phyloP scores from a whole-genome alignment of 305 asterid genomes.

The Fraxinus sp. region DNA sequence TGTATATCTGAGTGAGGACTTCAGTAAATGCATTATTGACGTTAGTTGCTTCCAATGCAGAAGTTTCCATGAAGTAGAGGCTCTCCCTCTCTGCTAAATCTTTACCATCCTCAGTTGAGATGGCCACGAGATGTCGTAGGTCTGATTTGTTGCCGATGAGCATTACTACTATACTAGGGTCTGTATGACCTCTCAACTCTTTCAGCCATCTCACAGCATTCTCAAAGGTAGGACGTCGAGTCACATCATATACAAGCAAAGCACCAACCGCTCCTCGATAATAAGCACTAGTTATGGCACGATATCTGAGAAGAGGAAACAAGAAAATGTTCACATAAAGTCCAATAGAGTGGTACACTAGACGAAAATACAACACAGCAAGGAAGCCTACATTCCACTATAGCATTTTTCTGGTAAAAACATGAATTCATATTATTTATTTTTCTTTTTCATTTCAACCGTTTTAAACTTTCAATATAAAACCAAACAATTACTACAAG shows the following conservation, averaged over 20 bases:
- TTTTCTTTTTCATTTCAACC: not conserved
- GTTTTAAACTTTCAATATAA: not conserved
- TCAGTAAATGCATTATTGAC: constrained; percentile 69
- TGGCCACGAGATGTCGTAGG: constrained; percentile 76
- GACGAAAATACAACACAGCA: not conserved
- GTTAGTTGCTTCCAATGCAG: constrained; percentile 75
- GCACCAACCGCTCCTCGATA: constrained; percentile 91
- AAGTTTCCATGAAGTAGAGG: constrained; percentile 84
- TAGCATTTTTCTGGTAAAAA: not conserved
- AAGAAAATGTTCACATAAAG: constrained; percentile 1
- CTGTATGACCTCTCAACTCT: constrained; percentile 72
- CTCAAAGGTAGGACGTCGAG: constrained; percentile 67
- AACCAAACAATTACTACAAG: not conserved
- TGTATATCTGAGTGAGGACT: constrained; percentile 59
- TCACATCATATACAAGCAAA: constrained; percentile 74
- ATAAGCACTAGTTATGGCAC: constrained; percentile 84
- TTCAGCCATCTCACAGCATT: constrained; percentile 66
- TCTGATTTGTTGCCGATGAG: constrained; percentile 81
- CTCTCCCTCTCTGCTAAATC: constrained; percentile 64
- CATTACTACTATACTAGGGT: constrained; percentile 74
- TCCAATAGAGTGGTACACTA: not conserved
- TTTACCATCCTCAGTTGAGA: constrained; percentile 65
- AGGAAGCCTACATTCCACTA: not conserved
- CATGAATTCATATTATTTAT: not conserved
- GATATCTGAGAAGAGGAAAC: constrained; percentile 40